Percentiles rank a stretch among this genome's conserved stretches.
phyloP scores from a whole-genome alignment of 306 rosid genomes.

The Leucaena leucocephala region DNA sequence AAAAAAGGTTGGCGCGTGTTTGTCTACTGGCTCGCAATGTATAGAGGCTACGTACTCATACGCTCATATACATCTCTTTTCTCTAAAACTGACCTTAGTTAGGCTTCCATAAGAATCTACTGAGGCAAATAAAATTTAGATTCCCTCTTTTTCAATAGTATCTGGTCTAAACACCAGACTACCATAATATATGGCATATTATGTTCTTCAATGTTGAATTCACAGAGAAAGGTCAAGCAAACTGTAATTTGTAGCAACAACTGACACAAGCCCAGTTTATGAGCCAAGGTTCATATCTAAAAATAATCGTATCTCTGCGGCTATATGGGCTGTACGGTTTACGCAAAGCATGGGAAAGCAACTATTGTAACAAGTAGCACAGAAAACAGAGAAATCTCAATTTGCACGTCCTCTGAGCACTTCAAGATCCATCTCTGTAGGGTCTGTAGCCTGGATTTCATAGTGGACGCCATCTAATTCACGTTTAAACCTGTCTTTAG shows the following conservation, averaged over 20 bases:
- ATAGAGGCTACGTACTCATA: not conserved
- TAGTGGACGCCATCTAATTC: constrained; percentile 78
- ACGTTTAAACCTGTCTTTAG: constrained; percentile 64
- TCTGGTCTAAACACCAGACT: not conserved
- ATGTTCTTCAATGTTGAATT: constrained; percentile 14
- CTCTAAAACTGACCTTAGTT: not conserved
- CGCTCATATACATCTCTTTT: not conserved
- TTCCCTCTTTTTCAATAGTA: not conserved
- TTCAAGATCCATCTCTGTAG: constrained; percentile 81
- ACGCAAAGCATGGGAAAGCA: constrained; percentile 29
- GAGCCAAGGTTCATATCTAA: constrained; percentile 46
- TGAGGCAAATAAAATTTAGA: not conserved
- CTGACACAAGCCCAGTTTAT: constrained; percentile 30
- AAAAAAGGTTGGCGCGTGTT: no score
- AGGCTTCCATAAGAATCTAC: no score
- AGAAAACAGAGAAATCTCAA: constrained; percentile 43
- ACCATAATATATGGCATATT: not conserved
- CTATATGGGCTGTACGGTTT: constrained; percentile 34
- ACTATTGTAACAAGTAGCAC: constrained; percentile 20
- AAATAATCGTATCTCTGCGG: constrained; percentile 19
- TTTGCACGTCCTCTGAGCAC: constrained; percentile 71
- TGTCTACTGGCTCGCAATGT: not conserved
- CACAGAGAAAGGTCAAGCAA: constrained; percentile 41
- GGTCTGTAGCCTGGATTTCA: constrained; percentile 83
- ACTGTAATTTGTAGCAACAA: constrained; percentile 32